Evolutionary conservation across 2,329 filamentous ascomycete species (phyloP), one percentile per base, ranked within the genome.

Genomic region (Fusarium sp.): DNA sequence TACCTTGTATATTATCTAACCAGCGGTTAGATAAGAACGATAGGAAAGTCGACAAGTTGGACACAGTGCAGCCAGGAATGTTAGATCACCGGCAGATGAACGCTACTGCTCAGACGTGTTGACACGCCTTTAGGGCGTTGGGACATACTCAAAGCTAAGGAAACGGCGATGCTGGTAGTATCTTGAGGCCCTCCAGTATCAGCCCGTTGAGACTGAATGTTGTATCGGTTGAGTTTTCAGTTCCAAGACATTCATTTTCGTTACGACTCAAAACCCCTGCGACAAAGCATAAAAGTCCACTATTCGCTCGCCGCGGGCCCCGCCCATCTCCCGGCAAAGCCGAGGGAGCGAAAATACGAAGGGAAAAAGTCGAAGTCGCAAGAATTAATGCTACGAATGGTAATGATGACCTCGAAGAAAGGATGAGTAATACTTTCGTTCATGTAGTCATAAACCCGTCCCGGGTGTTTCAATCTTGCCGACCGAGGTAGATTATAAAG

Each of bases 51-150:
- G 6, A 8, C 4, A 24, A 11, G 30, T 10, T 24, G 8, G 11
- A 18, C 22, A 35, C 12, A 17, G 5, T 20, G n/a, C 22, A 35
- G 30, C 48, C 6, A 2, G 8, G 11, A 32, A 13, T 4, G 11
- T 22, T 13, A 3, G 11, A 50, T 18, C 15, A 6, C n/a, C 8
- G 20, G 14, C 8, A 9, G 5, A 50, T 24, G 10, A 7, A 18
- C 10, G 22, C 22, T 32, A 9, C 22, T 24, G 15, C 22, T 32
- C 7, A 1, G 3, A 14, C 20, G 12, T 1, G 6, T 11, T 6
- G 8, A 17, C 7, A 12, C 4, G 14, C 7, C 26, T 30, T 30
- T n/a, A 3, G 11, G n/a, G 3, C 9, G 5, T 8, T 1, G 4
- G 15, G 4, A 51, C 14, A 35, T 9, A 20, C 2, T 24, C 11